Evolutionary conservation across 2,329 filamentous ascomycete species (phyloP), one percentile per base, ranked within the genome.

Genomic region (Venturia aucupariae): DNA sequence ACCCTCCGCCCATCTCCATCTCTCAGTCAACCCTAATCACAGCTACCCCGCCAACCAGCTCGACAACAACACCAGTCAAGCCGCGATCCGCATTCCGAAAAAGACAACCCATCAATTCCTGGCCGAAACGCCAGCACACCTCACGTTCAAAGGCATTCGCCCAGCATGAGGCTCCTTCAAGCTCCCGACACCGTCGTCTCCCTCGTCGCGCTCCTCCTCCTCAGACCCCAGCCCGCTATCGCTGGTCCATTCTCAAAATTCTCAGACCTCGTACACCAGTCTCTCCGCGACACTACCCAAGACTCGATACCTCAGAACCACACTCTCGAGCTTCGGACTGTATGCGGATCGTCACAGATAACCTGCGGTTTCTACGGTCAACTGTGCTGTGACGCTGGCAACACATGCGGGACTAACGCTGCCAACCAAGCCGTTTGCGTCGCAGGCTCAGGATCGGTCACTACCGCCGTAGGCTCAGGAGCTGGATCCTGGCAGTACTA

Each of bases 401-500:
- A 24, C 57, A 64, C 66, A 6, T 77, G 75, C 71, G 67, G 63
- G 66, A 72, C 70, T 51, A 73, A 76, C 61, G 62, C 59, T 11
- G 71, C 71, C 68, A 71, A 73, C 64, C 70, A 75, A 66, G 75
- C 75, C 32, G 69, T 73, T 55, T 76, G 75, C 67, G 70, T 62
- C 13, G 55, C 39, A 39, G 42, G 67, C 1, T 59, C 65, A 39
- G 68, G 69, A 32, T 62, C 68, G 24, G 64, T 60, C 60, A 69
- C 67, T 32, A 67, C 62, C 60, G 66, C 64, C 22, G 71, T 68
- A 4, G 69, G 68, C 7, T 67, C 67, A 62, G 70, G 67, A 51
- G 69, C 64, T 57, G 73, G 69, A 63, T 70, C 70, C 51, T 86
- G 83, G 82, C 71, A 81, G 67, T 81, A 80, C 72, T 84, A 77